phyloP scores from a whole-genome alignment of 192 early-diverging fungal species.

The Rhizoclosmatium globosum region DNA sequence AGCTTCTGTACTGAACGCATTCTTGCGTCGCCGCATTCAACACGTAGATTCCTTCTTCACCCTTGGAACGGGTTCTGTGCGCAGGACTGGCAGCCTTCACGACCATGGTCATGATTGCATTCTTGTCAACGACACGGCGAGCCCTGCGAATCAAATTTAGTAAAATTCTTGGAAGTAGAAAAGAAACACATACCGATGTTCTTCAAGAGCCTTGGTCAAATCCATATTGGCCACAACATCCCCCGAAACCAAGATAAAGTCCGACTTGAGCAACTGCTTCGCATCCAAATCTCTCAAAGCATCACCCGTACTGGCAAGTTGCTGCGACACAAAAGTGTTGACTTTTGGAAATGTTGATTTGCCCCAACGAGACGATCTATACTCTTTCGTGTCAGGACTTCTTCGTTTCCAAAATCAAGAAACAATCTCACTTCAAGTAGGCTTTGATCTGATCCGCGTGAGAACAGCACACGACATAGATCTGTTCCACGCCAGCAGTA shows the following conservation, averaged over 20 bases:
- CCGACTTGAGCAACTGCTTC: constrained; percentile 77
- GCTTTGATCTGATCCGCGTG: constrained; percentile 84
- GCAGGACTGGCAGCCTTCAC: constrained; percentile 72
- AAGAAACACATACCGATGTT: constrained; percentile 63
- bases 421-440: constrained; percentile 76
- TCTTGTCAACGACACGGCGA: constrained; percentile 76
- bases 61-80: constrained; percentile 63
- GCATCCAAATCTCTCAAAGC: constrained; percentile 81
- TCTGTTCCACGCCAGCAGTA: constrained; percentile 83
- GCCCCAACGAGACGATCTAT: constrained; percentile 76
- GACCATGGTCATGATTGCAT: constrained; percentile 93
- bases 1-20: constrained; percentile 82
- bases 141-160: constrained; percentile 44
- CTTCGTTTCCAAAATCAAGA: not conserved
- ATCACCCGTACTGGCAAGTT: constrained; percentile 85
- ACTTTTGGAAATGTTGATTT: constrained; percentile 72
- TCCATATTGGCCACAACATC: constrained; percentile 93
- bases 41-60: constrained; percentile 85
- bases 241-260: constrained; percentile 93
- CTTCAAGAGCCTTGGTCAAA: constrained; percentile 75
- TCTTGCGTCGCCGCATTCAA: constrained; percentile 77
- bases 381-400: not conserved
- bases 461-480: constrained; percentile 84
- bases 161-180: constrained; percentile 6
- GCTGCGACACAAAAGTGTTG: constrained; percentile 74